phyloP scores from a whole-genome alignment of 2,329 filamentous ascomycete genomes.

The Neurospora crassa region DNA sequence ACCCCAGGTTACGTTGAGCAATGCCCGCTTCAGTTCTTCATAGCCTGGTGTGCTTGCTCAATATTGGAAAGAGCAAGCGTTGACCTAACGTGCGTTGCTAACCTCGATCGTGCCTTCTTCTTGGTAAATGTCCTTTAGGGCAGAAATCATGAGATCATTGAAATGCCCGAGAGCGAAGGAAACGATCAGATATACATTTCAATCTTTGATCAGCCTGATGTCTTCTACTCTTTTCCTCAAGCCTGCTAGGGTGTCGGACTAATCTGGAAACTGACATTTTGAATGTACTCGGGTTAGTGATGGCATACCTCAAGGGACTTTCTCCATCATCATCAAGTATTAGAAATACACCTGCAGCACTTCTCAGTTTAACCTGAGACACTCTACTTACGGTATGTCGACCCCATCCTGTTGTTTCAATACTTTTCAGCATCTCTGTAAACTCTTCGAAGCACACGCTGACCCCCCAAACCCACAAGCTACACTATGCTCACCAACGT shows the following conservation, averaged over 20 bases:
- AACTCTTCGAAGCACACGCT: too few relatives aligned
- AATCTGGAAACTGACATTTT: neutral
- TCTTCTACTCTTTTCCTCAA: neutral
- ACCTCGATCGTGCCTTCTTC: neutral
- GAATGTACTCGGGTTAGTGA: neutral
- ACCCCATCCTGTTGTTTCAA: neutral
- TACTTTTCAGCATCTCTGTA: neutral
- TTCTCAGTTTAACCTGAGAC: neutral
- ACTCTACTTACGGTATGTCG: neutral
- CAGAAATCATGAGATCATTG: neutral
- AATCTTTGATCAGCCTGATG: neutral
- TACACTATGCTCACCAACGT: too few relatives aligned
- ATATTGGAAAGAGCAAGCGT: neutral
- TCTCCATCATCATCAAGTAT: neutral
- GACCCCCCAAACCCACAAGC: too few relatives aligned
- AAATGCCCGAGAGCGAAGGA: neutral
- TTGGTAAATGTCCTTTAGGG: neutral
- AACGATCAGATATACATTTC: neutral
- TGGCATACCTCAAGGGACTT: neutral
- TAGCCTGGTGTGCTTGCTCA: neutral
- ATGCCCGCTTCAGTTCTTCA: neutral
- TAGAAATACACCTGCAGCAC: neutral
- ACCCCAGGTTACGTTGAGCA: neutral
- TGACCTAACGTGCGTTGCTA: neutral
- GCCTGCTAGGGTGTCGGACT: neutral